Evolutionary conservation across 352 stramenopile species (phyloP).

Genomic region (Pythium plurisporium): DNA sequence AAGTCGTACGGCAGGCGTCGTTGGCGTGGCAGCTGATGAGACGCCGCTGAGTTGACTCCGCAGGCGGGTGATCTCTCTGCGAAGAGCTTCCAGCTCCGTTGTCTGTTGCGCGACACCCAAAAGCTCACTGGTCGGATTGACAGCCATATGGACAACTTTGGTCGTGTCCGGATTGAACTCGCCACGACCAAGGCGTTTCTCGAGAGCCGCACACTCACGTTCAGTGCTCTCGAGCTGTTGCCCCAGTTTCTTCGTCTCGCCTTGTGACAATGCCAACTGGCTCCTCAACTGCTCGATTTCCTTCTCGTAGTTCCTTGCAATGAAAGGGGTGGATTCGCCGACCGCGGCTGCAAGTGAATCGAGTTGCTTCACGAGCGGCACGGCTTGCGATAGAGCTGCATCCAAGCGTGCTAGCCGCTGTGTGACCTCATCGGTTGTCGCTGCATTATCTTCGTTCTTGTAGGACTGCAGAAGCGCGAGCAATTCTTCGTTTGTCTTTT

Average conservation of each 20-base stretch:
- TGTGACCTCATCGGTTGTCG: slow-evolving; percentile 23
- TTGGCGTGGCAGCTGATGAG: background rate
- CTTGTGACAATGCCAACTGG: slow-evolving; percentile 33
- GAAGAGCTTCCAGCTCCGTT: slow-evolving; percentile 42
- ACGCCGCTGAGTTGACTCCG: slow-evolving; percentile 13
- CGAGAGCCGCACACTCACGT: slow-evolving; percentile 53
- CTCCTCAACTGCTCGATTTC: slow-evolving; percentile 50
- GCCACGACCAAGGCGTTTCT: slow-evolving; percentile 67
- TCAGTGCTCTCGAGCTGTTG: slow-evolving; percentile 67
- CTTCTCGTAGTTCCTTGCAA: slow-evolving; percentile 36
- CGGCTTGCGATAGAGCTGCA: slow-evolving; percentile 40
- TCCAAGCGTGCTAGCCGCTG: slow-evolving; percentile 37
- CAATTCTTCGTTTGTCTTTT: slow-evolving; percentile 53
- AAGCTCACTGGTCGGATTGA: slow-evolving; percentile 76
- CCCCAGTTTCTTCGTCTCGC: slow-evolving; percentile 40
- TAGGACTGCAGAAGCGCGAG: slow-evolving; percentile 64
- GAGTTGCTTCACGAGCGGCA: slow-evolving; percentile 43
- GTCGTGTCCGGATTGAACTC: slow-evolving; percentile 80
- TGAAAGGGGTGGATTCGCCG: background rate
- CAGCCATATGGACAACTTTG: slow-evolving; percentile 84
- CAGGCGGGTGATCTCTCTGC: slow-evolving; percentile 22
- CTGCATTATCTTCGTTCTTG: slow-evolving; percentile 40
- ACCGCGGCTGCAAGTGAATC: slow-evolving; percentile 19
- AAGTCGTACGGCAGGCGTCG: background rate
- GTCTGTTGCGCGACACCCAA: slow-evolving; percentile 31